Evolutionary conservation across 345 rosid genomes (phyloP), one percentile per base, ranked within the genome.

Genomic region (Barbarea vulgaris): DNA sequence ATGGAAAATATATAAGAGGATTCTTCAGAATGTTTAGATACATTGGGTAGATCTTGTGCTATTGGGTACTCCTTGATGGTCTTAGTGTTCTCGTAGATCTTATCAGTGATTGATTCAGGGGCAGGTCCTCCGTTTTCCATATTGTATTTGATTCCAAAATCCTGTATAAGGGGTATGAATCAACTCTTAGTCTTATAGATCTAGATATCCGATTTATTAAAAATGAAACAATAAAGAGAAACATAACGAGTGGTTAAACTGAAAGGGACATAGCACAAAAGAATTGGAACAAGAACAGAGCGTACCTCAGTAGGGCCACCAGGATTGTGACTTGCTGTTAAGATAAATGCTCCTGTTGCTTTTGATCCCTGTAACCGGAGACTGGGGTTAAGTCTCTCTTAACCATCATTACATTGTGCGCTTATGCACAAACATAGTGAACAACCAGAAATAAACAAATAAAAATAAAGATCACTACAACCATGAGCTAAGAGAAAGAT

Each of bases 121-220:
- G 99, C 98, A 78, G 98, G 99, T 70, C 99, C 99, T 77, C 99
- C 99, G 65, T 91, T 96, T 81, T 86, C 99, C 99, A 96, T 96
- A 84, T 96, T 96, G 84, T 96, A 96, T 84, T 96, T 96, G 83
- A 93, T 93, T 70, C 98, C 99, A 85, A 96, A 96, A 82, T 96
- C 98, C 99, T 93, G 86, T 27, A 65, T 10, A 62, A 46, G 7
- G 12, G 33, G 17, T 14, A 65, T 22, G 27, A 57, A 58, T 19
- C 24, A 47, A 57, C 30, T 56, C 46, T 77, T 70, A 61, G 69
- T 60, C 62, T 25, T 14, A 15, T 67, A 28, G 24, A 66, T 24
- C 41, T 50, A 19, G 6, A 30, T 41, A 51, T 21, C 67, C 12
- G 14, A 39, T 59, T 50, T 39, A 51, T 56, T 52, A 61, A 7